Base-by-base conservation (phyloP, 805 yeast genomes). In the Sungouiozyma intestinalis region DNA sequence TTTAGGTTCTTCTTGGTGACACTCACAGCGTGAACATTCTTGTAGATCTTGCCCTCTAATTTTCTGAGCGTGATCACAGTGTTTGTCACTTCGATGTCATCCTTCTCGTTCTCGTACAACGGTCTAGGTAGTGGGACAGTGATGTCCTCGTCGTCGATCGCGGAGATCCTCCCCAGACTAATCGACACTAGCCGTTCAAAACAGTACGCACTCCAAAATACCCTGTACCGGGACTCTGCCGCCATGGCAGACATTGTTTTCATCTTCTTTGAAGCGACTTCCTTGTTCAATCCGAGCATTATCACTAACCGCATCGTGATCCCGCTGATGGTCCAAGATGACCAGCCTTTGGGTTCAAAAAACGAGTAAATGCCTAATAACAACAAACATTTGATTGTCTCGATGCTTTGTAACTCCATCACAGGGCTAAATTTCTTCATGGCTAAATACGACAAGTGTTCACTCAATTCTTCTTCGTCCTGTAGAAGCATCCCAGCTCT, bases 271-370 rank as follows among this genome's bases (percentile, higher is more conserved):
- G 54, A 43, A 2, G 58, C 43, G 2, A 66, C 42, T 20, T 57
- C 63, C 40, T 73, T 66, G 49, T 74, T 71, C 24, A 74, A 53
- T 2, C 77, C 76, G 20, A 73, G 46, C 11, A 71, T 67, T 14
- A 72, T 53, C 0, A 69, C 63, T 38, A 72, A 45, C 48, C 79
- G 54, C 47, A 70, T 60, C 24, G 72, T 57, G 17, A 72, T 51
- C 1, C 79, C 77, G 41, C 70, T 68, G 17, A 74, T 62, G 33
- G 72, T 69, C 80, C 79, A 74, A 1, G 77, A 65, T 18, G 71
- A 65, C 9, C 68, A 62, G 3, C 76, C 76, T 33, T 66, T 55
- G 9, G 72, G 69, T 46, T 73, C 76, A 50, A 72, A 73, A 40
- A 71, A 69, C 0, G 78, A 70, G 49, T 71, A 72, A 20, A 74